phyloP scores from a whole-genome alignment of 139 green algal species.

The Chlamydomonas eustigma region DNA sequence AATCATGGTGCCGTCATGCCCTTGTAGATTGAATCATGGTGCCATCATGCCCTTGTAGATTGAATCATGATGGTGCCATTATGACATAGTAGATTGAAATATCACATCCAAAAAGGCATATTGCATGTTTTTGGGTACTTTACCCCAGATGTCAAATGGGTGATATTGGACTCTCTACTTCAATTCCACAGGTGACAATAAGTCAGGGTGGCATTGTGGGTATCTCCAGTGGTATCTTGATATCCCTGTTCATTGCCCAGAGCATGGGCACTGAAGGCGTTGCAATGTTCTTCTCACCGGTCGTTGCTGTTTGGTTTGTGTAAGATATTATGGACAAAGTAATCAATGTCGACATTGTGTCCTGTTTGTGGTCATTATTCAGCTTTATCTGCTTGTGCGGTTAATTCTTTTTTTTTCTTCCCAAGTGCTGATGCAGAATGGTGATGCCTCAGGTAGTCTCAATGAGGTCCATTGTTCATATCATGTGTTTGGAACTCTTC shows the following conservation, averaged over 20 bases:
- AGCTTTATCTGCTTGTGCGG: neutral
- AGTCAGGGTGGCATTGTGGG: constrained; percentile 5
- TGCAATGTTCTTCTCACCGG: constrained; percentile 46
- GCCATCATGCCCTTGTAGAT: too few species aligned
- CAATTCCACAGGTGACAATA: neutral
- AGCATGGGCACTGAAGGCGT: constrained; percentile 15
- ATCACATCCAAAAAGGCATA: too few species aligned
- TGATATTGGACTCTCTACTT: too few species aligned
- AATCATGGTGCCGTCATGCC: too few species aligned
- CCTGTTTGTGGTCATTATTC: constrained; percentile 2
- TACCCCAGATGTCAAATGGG: too few species aligned
- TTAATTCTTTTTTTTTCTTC: neutral
- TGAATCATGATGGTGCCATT: too few species aligned
- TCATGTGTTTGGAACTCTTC: neutral
- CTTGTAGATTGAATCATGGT: too few species aligned
- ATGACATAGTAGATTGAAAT: too few species aligned
- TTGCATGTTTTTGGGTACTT: too few species aligned
- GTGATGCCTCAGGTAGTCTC: too few species aligned
- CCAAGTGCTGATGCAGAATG: too few species aligned
- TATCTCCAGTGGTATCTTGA: constrained; percentile 4
- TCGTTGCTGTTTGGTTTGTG: constrained; percentile 50
- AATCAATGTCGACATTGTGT: neutral
- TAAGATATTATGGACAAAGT: neutral
- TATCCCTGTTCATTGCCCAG: constrained; percentile 21
- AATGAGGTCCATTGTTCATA: neutral